These are phyloP conservation scores for Delonix regia DNA, from an alignment of 306 rosid species.

Conservation along the genomic window DNA sequence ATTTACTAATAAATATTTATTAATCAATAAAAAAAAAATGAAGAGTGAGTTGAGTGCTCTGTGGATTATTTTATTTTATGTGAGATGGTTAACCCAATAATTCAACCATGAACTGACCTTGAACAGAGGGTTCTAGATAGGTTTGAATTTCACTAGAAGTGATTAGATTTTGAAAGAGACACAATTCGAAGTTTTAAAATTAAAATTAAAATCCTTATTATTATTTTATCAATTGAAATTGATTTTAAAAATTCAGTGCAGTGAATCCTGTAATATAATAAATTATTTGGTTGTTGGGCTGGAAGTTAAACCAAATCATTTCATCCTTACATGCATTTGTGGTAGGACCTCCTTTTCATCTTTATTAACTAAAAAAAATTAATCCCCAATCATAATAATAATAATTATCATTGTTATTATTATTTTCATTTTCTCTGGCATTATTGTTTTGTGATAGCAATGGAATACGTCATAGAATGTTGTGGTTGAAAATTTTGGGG, in stretches of 20 bases:
- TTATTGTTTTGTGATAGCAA: not conserved
- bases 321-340: not conserved
- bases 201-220: not conserved
- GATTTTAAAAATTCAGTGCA: conserved; percentile 22
- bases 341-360: conserved; percentile 5
- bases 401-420: no score
- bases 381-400: no score
- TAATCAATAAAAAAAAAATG: no score
- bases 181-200: conserved; percentile 16
- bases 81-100: conserved; percentile 31
- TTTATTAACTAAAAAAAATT: not conserved
- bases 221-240: conserved; percentile 24
- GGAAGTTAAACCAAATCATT: not conserved
- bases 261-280: not conserved
- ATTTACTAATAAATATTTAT: no score
- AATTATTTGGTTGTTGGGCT: not conserved
- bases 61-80: conserved; percentile 25
- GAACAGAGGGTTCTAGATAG: conserved; percentile 30
- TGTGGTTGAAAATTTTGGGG: not conserved
- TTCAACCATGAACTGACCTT: conserved; percentile 35
- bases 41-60: not conserved
- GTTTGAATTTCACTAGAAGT: conserved; percentile 32
- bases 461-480: not conserved
- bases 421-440: not conserved
- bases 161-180: conserved; percentile 27